Evolutionary conservation across 2,329 filamentous ascomycete species (phyloP), one percentile per base, ranked within the genome.

Genomic region (Byssothecium circinans): DNA sequence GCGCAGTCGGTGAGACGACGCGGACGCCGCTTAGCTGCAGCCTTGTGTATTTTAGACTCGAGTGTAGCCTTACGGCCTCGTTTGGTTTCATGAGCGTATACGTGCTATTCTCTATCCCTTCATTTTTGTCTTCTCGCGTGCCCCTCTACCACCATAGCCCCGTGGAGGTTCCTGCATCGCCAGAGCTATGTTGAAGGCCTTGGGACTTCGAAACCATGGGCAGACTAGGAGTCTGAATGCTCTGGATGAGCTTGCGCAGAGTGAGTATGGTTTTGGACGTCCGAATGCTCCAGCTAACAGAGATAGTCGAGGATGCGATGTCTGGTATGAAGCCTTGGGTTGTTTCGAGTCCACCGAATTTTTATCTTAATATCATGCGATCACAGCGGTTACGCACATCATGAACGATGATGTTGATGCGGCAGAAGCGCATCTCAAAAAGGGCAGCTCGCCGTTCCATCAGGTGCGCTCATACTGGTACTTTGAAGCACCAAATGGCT

Each of bases 371-470:
- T 58, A 46, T 42, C 52, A 61, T 51, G 50, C 54, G 54, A 61
- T 43, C 47, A 69, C 65, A 68, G 87, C 88, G 32, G 83, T 86
- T 4, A 79, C 81, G 8, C 75, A 88, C 47, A 89, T 96, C 59
- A 87, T 96, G 79, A 87, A 94, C 65, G 91, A 96, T 72, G 90
- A 97, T 72, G 86, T 97, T 50, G 88, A 90, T 29, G 85, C 83
- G 32, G 94, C 94, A 5, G 89, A 95, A 73, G 78, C 78, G 50
- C 83, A 84, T 34, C 78, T 96, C 29, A 80, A 81, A 41, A 81
- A 86, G 57, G 86, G 88, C 36, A 80, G 81, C 57, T 96, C 91
- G 5, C 83, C 89, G n/a, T 97, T 95, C 66, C 94, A 99, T 72
- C 83, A 84, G 74, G 82, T 84, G 62, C 48, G 58, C 23, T 20